Evolutionary conservation across 192 early-diverging fungal species (phyloP).

Genomic region (Rhizophlyctis rosea): DNA sequence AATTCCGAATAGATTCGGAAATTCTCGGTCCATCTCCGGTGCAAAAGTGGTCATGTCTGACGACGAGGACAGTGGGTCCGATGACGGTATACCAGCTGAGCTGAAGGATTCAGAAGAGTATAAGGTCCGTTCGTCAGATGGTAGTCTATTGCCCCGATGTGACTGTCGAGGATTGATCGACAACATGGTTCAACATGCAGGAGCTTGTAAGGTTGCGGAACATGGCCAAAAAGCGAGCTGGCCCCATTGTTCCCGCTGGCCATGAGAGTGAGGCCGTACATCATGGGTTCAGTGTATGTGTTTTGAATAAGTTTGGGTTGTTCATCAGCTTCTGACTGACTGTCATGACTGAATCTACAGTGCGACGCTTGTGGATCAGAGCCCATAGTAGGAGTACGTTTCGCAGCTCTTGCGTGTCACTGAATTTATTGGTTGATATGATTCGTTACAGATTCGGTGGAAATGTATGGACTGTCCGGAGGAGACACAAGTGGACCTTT

Average conservation of each 20-base stretch:
- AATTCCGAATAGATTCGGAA: not conserved
- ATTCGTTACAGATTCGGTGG: slow-evolving; percentile 14
- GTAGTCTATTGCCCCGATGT: not conserved
- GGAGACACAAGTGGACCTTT: slow-evolving; percentile 22
- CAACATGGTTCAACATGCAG: not conserved
- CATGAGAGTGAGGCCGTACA: slow-evolving; percentile 22
- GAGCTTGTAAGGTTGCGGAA: slow-evolving; percentile 21
- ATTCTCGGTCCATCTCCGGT: not conserved
- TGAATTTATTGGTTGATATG: not conserved
- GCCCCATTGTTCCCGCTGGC: slow-evolving; percentile 9
- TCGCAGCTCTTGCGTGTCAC: not conserved
- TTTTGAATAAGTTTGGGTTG: too few species aligned
- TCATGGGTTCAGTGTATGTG: slow-evolving; percentile 11
- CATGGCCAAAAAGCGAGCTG: slow-evolving; percentile 6
- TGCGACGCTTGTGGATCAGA: slow-evolving; percentile 23
- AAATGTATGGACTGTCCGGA: slow-evolving; percentile 22
- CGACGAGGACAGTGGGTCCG: slow-evolving; percentile 19
- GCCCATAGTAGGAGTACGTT: slow-evolving; percentile 24
- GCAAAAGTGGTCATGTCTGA: slow-evolving; percentile 13
- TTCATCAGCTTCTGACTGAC: too few species aligned
- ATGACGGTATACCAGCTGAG: slow-evolving; percentile 2
- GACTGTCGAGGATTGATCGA: not conserved
- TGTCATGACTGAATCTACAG: too few species aligned
- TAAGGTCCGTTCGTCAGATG: slow-evolving; percentile 8
- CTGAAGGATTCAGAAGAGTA: slow-evolving; percentile 20